These are phyloP conservation scores for Zalaria obscura DNA, from an alignment of 2,329 filamentous ascomycete genomes.

Conservation along the genomic window DNA sequence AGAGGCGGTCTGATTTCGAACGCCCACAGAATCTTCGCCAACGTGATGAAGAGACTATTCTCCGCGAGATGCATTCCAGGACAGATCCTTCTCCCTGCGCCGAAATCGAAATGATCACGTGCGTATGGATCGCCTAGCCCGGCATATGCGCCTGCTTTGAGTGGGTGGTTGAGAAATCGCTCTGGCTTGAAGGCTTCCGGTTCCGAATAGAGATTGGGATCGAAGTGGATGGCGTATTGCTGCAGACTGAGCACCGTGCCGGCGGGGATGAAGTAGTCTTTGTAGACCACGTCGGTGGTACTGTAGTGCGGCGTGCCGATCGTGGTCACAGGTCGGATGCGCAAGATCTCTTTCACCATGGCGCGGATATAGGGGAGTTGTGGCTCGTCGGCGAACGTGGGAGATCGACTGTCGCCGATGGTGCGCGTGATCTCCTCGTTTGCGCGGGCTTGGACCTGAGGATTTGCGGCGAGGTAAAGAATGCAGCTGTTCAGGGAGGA, in stretches of 20 bases:
- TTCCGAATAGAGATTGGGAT: conserved; percentile 12
- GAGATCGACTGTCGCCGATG: conserved; percentile 14
- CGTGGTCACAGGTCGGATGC: conserved; percentile 13
- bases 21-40: conserved; percentile 34
- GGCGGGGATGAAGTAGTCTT: conserved; percentile 18
- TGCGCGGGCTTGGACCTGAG: conserved; percentile 15
- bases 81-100: conserved; percentile 34
- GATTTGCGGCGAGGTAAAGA: conserved; percentile 16
- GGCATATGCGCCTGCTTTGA: conserved; percentile 18
- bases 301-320: conserved; percentile 12
- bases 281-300: conserved; percentile 15
- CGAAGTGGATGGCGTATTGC: conserved; percentile 12
- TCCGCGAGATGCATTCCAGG: conserved; percentile 38
- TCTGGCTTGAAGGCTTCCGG: conserved; percentile 17
- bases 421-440: conserved; percentile 17
- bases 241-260: conserved; percentile 15
- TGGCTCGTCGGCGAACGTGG: conserved; percentile 14
- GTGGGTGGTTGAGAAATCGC: conserved; percentile 14
- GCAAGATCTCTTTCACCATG: conserved; percentile 20
- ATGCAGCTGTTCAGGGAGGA: conserved; percentile 20
- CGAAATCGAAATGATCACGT: conserved; percentile 35
- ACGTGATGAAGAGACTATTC: conserved; percentile 29
- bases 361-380: conserved; percentile 18
- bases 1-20: conserved; percentile 21
- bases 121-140: conserved; percentile 6